Evolutionary conservation across 257 asterid species (phyloP), one percentile per base, ranked within the genome.

Genomic region (Solanum ossicruentum): DNA sequence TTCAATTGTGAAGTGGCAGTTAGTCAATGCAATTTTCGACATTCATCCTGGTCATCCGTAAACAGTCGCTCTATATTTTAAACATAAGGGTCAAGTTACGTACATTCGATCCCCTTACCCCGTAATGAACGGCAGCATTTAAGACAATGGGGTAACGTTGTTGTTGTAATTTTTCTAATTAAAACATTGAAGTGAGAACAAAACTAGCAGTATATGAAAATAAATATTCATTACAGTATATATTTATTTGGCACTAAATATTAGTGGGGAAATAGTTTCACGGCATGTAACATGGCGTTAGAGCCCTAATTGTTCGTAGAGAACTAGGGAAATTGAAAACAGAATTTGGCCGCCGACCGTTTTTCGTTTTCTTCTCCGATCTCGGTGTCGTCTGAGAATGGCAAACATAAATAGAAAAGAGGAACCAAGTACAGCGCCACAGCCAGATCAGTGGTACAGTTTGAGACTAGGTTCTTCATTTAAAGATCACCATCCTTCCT

Each of bases 401-500:
- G 92, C 95, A 12, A 95, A 92, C 86, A 89, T 88, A 71, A 94
- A 92, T 86, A 90, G 87, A 87, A 88, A 87, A 47, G 88, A 84
- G 32, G 99, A 95, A 84, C 98, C 98, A 15, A 91, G 88, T 87
- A 91, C 95, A 6, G 99, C 94, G 52, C 99, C 99, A 6, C 90
- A 90, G 84, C 87, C 98, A 57, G 98, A 95, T 88, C 98, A 88
- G 13, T 97, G 98, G 99, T 97, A 95, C 90, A 86, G 93, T 83
- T 88, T 97, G 86, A 89, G 91, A 87, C 92, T 97, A 47, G 99
- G 99, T n/a, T 91, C 98, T 84, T 94, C 99, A 72, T 97, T 95
- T 92, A 93, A 89, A 87, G 98, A 97, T 49, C 85, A 84, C 36
- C 90, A 91, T n/a, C 92, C 93, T 73, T 95, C 99, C 70, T 94